A percentile compares a stretch with the other conserved stretches of the same genome.
Evolutionary conservation across 306 rosid species (phyloP).

Genomic region (Fagus crenata): DNA sequence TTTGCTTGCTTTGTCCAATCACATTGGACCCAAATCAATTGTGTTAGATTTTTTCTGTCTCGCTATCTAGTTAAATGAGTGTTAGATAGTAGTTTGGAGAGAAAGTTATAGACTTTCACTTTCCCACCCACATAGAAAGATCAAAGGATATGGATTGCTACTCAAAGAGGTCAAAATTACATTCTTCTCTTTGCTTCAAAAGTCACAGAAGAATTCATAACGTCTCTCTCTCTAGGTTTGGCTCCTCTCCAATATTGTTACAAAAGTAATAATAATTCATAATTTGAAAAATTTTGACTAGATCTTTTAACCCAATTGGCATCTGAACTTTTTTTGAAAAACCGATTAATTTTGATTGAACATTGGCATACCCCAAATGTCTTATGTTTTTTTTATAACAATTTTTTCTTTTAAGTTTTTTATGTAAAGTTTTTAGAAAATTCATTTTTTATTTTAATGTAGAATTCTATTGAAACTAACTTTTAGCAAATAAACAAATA

Average conservation of each 20-base stretch:
- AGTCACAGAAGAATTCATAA: background rate
- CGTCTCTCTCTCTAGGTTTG: slow-evolving; percentile 1
- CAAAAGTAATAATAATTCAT: background rate
- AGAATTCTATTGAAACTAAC: too few species aligned
- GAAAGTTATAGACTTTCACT: slow-evolving; percentile 33
- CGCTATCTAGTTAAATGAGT: slow-evolving; percentile 22
- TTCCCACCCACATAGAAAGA: slow-evolving; percentile 25
- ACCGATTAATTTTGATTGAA: background rate
- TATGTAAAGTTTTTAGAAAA: too few species aligned
- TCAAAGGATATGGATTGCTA: slow-evolving; percentile 20
- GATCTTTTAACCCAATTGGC: background rate
- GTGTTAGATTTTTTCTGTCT: slow-evolving; percentile 37
- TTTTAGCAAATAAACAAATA: too few species aligned
- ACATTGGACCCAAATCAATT: slow-evolving; percentile 33
- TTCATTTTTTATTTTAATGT: too few species aligned
- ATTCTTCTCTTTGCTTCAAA: slow-evolving; percentile 13
- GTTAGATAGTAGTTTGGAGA: slow-evolving; percentile 15
- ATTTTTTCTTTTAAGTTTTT: too few species aligned
- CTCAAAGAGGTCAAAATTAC: background rate
- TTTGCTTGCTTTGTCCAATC: slow-evolving; percentile 35
- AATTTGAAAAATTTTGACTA: background rate
- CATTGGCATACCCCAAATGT: background rate
- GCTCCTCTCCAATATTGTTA: slow-evolving; percentile 4
- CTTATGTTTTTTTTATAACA: background rate
- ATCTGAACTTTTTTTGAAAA: background rate